Percentiles rank a stretch among this genome's conserved stretches.
These are phyloP conservation scores for Geotrichum aggregatum DNA, from an alignment of 1,139 yeast species.

Conservation along the genomic window DNA sequence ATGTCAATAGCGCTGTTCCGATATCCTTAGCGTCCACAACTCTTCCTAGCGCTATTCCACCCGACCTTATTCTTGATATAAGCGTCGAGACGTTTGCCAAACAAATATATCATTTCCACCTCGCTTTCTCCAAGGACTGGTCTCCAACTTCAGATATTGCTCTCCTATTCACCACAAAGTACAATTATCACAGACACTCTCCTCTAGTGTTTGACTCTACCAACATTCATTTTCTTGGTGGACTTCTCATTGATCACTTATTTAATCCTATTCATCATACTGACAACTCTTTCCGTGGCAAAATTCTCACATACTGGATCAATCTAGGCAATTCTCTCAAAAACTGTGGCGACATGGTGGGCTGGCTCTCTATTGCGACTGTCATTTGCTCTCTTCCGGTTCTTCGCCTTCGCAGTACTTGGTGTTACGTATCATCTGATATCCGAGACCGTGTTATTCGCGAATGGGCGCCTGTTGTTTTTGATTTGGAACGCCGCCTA, in stretches of 20 bases:
- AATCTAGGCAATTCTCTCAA: conserved; percentile 75
- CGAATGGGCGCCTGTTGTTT: conserved; percentile 93
- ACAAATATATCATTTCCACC: conserved; percentile 40
- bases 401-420: conserved; percentile 64
- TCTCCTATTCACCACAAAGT: conserved; percentile 46
- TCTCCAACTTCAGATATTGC: conserved; percentile 66
- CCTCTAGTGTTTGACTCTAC: conserved; percentile 67
- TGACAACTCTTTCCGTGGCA: conserved; percentile 50
- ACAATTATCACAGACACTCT: conserved; percentile 45
- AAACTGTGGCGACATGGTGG: conserved; percentile 84
- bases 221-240: conserved; percentile 73
- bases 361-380: conserved; percentile 90
- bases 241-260: conserved; percentile 66
- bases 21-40: conserved; percentile 17
- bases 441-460: conserved; percentile 61
- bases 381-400: conserved; percentile 79
- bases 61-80: conserved; percentile 37
- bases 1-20: conserved; percentile 9
- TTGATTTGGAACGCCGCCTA: conserved; percentile 77
- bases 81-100: conserved; percentile 35
- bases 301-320: conserved; percentile 77
- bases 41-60: conserved; percentile 30
- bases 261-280: conserved; percentile 38
- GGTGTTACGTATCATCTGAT: conserved; percentile 68
- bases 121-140: conserved; percentile 51